Conservation (phyloP, 164 flowering plant genomes). For the Pachysandra terminalis region DNA sequence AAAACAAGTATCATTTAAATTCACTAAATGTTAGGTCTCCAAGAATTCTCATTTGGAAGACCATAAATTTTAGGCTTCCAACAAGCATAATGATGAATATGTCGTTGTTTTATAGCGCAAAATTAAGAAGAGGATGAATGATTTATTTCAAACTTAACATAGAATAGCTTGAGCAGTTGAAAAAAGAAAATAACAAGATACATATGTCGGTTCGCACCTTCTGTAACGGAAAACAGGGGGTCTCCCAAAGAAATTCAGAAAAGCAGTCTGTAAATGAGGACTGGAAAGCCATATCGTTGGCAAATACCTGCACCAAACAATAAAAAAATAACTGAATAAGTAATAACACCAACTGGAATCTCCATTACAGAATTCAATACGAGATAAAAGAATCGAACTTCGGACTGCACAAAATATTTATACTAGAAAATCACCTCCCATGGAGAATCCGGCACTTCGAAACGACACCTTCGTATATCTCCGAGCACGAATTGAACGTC, state of each 20-base stretch:
- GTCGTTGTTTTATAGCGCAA: background rate
- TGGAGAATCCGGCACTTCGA: conserved; percentile 51
- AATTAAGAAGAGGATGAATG: background rate
- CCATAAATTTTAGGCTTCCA: too few species aligned
- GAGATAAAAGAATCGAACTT: background rate
- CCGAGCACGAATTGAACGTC: conserved; percentile 37
- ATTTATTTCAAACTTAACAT: background rate
- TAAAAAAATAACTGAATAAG: background rate
- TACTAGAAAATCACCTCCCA: conserved; percentile 36
- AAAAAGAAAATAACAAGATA: background rate
- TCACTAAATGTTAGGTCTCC: too few species aligned
- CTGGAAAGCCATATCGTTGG: conserved; percentile 63
- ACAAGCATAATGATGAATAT: too few species aligned
- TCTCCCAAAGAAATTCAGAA: conserved; percentile 43
- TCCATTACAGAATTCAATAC: background rate
- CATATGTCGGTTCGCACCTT: conserved; percentile 30
- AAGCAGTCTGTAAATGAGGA: conserved; percentile 62
- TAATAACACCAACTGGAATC: background rate
- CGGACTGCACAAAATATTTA: background rate
- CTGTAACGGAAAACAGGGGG: conserved; percentile 42
- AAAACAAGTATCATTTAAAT: conserved; percentile 2
- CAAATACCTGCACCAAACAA: conserved; percentile 20
- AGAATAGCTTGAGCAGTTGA: background rate
- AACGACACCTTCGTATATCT: conserved; percentile 41
- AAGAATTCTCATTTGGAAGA: too few species aligned